Base-by-base conservation (phyloP, 495 filamentous ascomycete species). In the Cairneyella variabilis region DNA sequence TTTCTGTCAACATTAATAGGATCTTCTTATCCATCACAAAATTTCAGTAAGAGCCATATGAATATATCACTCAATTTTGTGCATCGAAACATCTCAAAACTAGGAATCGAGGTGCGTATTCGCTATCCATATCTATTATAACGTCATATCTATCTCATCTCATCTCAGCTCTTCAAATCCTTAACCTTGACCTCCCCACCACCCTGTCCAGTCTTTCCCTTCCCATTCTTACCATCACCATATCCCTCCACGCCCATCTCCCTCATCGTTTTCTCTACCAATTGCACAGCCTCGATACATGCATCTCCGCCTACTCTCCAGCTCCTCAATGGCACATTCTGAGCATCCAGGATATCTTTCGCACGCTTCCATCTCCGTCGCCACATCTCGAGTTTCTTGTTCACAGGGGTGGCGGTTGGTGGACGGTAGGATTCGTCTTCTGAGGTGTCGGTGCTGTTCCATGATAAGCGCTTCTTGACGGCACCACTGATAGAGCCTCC, bases 241-340 rank as follows among this genome's bases (percentile, higher is more conserved):
- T 60, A 64, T 2, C 61, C 57, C 32, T 64, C 61, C 12, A 65
- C 51, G 3, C 57, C 56, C 66, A 71, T 69, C 53, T 66, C 63
- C 54, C 60, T 65, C 59, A 74, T 17, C 12, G 65, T 75, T 57
- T 66, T 69, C 53, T 60, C 65, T 12, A 79, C 72, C 42, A 79
- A 69, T 20, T 74, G 74, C 49, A 72, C 66, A 7, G 76, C 76
- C 58, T 79, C 76, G 5, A 59, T 57, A 36, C 75, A 67, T 17
- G 88, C 86, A 76, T 97, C 93, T n/a, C 73, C 75, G 1, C 93
- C 93, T 4, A 81, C 80, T 38, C 90, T 77, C 93, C 93, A 98
- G 53, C 80, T 91, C 53, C 86, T 81, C 52, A 99, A 67, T 55
- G 82, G 68, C 0, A 97, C 89, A 2, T 86, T 88, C 45, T 80